Percentiles rank a stretch among this genome's conserved stretches.
phyloP scores from a whole-genome alignment of 2,329 filamentous ascomycete species.

The Penicillium sp. region DNA sequence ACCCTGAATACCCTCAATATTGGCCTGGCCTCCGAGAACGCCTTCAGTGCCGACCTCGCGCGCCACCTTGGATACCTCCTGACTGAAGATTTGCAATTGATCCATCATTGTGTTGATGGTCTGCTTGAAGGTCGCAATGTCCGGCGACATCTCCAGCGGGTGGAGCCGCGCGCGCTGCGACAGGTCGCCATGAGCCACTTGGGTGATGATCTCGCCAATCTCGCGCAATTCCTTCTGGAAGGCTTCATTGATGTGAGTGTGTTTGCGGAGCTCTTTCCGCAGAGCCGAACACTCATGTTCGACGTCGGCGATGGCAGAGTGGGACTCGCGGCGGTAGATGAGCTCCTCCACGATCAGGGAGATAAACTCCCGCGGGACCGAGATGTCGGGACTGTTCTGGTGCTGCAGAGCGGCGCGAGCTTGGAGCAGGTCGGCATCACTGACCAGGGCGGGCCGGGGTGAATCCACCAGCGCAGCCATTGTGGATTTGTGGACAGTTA shows the following conservation, averaged over 20 bases:
- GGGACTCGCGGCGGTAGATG: constrained; percentile 25
- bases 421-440: constrained; percentile 27
- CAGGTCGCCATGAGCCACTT: constrained; percentile 29
- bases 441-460: constrained; percentile 18
- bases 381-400: constrained; percentile 24
- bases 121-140: constrained; percentile 57
- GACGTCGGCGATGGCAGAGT: constrained; percentile 24
- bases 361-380: constrained; percentile 27
- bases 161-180: constrained; percentile 28
- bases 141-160: constrained; percentile 28
- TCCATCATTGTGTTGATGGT: constrained; percentile 87
- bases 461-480: constrained; percentile 24
- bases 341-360: constrained; percentile 28
- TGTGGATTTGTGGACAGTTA: constrained; percentile 1
- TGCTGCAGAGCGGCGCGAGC: constrained; percentile 29
- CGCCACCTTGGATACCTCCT: constrained; percentile 76
- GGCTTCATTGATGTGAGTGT: constrained; percentile 30
- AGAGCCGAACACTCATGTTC: constrained; percentile 26
- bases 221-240: constrained; percentile 32
- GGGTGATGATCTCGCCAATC: constrained; percentile 32
- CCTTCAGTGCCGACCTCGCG: constrained; percentile 79
- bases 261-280: constrained; percentile 28
- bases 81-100: constrained; percentile 75
- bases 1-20: constrained; percentile 77
- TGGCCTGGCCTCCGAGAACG: constrained; percentile 75